Evolutionary conservation across 768 basidiomycete genomes (phyloP).

Genomic region (Hygrophoropsis aurantiaca): DNA sequence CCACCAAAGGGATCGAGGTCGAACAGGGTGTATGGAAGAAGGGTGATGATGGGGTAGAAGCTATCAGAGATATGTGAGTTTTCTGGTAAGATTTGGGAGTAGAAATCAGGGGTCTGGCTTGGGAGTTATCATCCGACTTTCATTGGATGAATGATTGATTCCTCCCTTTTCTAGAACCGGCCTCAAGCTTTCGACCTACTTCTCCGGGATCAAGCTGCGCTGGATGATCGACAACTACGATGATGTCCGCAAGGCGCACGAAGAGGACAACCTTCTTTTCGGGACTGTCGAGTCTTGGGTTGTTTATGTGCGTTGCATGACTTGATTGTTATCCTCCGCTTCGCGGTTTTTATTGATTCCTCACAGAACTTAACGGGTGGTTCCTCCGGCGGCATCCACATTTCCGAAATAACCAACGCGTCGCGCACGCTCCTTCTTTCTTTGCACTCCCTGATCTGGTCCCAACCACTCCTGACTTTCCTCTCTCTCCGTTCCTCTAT

Average conservation of each 20-base stretch:
- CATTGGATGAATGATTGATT: too few relatives aligned
- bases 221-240: slow-evolving; percentile 94
- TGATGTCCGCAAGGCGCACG: slow-evolving; percentile 75
- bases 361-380: slow-evolving; percentile 82
- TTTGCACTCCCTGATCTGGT: slow-evolving; percentile 80
- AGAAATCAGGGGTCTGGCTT: slow-evolving; percentile 6
- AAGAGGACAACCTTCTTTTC: slow-evolving; percentile 78
- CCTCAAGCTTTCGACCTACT: slow-evolving; percentile 95
- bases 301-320: slow-evolving; percentile 60
- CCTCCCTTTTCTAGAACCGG: slow-evolving; percentile 82
- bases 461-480: slow-evolving; percentile 78
- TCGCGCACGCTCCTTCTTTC: slow-evolving; percentile 94
- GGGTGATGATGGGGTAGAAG: slow-evolving; percentile 66
- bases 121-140: slow-evolving; percentile 15
- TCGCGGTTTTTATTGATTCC: slow-evolving; percentile 2
- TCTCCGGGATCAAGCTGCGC: slow-evolving; percentile 92
- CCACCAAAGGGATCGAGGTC: slow-evolving; percentile 73
- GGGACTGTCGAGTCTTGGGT: slow-evolving; percentile 99
- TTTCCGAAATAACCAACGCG: slow-evolving; percentile 94
- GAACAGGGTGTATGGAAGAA: slow-evolving; percentile 63
- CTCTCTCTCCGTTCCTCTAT: slow-evolving; percentile 78
- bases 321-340: too few relatives aligned
- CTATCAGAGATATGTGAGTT: slow-evolving; percentile 69
- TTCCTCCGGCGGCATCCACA: slow-evolving; percentile 65
- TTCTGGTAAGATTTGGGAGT: too few relatives aligned